phyloP scores from a whole-genome alignment of 1,284 basidiomycete genomes.

The Hemileia vastatrix region DNA sequence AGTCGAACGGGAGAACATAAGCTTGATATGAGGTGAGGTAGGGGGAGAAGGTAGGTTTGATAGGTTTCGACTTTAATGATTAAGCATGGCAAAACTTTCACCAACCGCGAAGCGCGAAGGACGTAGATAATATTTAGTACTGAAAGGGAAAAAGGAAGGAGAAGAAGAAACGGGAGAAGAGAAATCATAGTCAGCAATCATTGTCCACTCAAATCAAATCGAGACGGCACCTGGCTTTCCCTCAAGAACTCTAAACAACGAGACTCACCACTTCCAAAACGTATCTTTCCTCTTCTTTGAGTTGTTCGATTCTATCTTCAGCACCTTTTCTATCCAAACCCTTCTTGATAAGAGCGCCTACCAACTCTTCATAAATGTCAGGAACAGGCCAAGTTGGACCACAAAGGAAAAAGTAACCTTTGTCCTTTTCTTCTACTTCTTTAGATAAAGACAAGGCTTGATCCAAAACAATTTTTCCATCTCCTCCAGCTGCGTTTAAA shows the following conservation, averaged over 20 bases:
- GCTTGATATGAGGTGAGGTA: too few species aligned
- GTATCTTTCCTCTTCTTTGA: slow-evolving; percentile 96
- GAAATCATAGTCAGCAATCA: too few species aligned
- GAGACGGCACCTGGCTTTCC: neutral
- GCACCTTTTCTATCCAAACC: slow-evolving; percentile 61
- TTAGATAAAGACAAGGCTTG: slow-evolving; percentile 48
- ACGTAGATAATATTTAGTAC: too few species aligned
- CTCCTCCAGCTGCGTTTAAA: slow-evolving; percentile 49
- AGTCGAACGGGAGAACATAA: too few species aligned
- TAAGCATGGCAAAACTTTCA: too few species aligned
- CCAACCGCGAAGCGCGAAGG: too few species aligned
- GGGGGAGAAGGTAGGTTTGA: too few species aligned
- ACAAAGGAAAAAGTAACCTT: slow-evolving; percentile 79
- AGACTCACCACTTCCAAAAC: slow-evolving; percentile 67
- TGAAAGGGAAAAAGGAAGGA: too few species aligned
- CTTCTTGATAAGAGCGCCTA: slow-evolving; percentile 64
- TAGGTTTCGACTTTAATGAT: too few species aligned
- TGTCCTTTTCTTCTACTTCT: slow-evolving; percentile 27
- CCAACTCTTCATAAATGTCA: slow-evolving; percentile 86
- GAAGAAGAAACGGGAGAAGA: too few species aligned
- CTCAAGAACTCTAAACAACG: neutral
- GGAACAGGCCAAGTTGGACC: slow-evolving; percentile 98
- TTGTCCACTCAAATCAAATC: neutral
- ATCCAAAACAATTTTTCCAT: too few species aligned
- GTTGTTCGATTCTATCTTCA: slow-evolving; percentile 70